phyloP scores from a whole-genome alignment of 2,329 filamentous ascomycete species.

The Fusarium pilosicola region DNA sequence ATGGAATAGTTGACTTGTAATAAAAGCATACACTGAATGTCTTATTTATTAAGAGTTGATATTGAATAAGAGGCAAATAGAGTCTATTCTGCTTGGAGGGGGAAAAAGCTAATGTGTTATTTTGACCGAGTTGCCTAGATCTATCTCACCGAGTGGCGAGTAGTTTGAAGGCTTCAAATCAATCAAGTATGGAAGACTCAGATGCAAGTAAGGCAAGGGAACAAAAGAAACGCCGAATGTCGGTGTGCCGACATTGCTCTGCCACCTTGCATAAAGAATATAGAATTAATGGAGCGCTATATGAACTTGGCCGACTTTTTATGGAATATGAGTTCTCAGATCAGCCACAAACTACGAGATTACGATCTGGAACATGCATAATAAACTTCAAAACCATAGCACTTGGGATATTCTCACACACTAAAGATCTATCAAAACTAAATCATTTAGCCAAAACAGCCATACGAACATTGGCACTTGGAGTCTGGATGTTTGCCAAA shows the following conservation, averaged over 20 bases:
- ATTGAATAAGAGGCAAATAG: too few species aligned
- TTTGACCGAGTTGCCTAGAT: too few species aligned
- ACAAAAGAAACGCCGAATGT: slow-evolving; percentile 15
- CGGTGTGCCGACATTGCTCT: slow-evolving; percentile 1
- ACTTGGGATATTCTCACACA: not conserved
- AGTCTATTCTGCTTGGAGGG: too few species aligned
- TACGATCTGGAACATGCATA: slow-evolving; percentile 1
- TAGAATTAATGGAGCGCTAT: not conserved
- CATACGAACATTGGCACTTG: not conserved
- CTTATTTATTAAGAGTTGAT: too few species aligned
- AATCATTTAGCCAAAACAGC: not conserved
- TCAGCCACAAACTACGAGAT: not conserved
- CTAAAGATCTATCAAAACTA: not conserved
- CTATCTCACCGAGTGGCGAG: too few species aligned
- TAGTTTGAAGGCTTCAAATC: too few species aligned
- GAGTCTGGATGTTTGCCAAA: not conserved
- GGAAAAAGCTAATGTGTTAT: too few species aligned
- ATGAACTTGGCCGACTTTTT: not conserved
- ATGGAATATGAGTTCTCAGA: not conserved
- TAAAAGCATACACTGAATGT: too few species aligned
- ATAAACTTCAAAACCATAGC: not conserved
- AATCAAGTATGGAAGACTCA: not conserved
- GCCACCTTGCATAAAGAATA: not conserved
- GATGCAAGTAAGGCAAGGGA: not conserved
- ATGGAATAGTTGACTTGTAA: too few species aligned